Percentiles rank a stretch among this genome's conserved stretches.
phyloP scores from a whole-genome alignment of 2,329 filamentous ascomycete species.

The Claviceps cyperi region DNA sequence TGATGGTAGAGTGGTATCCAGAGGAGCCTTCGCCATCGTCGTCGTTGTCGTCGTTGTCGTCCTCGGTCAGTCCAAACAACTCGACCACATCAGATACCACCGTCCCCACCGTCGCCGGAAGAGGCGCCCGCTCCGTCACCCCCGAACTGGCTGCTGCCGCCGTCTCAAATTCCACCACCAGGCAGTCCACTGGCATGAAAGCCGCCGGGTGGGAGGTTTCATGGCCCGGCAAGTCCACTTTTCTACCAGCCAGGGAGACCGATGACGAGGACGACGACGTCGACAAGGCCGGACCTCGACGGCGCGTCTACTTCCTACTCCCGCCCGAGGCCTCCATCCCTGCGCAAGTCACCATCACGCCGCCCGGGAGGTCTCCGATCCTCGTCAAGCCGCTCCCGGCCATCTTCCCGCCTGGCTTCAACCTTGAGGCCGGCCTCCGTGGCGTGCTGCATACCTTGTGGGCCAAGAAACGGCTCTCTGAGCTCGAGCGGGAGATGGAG shows the following conservation, averaged over 20 bases:
- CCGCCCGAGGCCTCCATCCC: constrained; percentile 60
- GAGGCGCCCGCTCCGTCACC: constrained; percentile 1
- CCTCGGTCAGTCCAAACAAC: background rate
- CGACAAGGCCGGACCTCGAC: constrained; percentile 24
- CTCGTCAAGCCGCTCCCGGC: constrained; percentile 69
- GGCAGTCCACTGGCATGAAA: constrained; percentile 6
- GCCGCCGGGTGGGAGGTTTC: constrained; percentile 54
- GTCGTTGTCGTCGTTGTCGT: background rate
- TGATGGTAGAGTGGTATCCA: constrained; percentile 82
- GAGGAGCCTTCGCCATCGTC: constrained; percentile 8
- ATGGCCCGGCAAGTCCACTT: constrained; percentile 68
- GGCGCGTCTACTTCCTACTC: constrained; percentile 68
- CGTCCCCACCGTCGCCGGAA: background rate
- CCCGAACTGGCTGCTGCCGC: background rate
- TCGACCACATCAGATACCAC: background rate
- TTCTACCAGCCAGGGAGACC: constrained; percentile 44
- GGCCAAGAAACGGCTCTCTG: constrained; percentile 68
- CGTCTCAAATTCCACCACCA: background rate
- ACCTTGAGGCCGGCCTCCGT: constrained; percentile 55
- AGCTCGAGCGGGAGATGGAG: constrained; percentile 63
- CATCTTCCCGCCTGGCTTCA: constrained; percentile 67
- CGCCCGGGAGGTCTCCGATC: constrained; percentile 26
- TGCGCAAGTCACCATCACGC: constrained; percentile 51
- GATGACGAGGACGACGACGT: constrained; percentile 16
- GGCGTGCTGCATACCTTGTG: constrained; percentile 82